Evolutionary conservation across 257 asterid genomes (phyloP).

Genomic region (Linderniella brevidens): DNA sequence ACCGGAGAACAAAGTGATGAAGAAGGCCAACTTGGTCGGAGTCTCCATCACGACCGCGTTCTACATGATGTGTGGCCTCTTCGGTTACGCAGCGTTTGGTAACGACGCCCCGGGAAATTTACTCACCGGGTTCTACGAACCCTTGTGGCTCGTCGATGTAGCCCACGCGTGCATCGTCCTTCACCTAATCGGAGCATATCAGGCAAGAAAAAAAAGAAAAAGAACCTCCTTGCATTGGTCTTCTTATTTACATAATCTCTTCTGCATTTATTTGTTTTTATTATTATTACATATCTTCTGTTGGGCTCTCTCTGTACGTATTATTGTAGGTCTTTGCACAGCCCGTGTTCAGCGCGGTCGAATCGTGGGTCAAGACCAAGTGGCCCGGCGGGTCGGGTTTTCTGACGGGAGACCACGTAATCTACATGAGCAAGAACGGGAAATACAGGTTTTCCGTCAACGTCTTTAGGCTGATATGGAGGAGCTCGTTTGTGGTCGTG

Average conservation of each 20-base stretch:
- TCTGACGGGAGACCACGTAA: background rate
- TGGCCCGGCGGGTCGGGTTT: background rate
- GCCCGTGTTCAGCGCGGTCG: background rate
- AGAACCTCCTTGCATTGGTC: too few relatives aligned
- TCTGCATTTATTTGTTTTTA: too few relatives aligned
- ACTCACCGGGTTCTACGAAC: conserved; percentile 51
- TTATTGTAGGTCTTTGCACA: background rate
- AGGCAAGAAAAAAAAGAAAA: conserved; percentile 23
- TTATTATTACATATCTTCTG: too few relatives aligned
- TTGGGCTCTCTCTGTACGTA: too few relatives aligned
- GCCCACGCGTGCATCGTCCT: conserved; percentile 43
- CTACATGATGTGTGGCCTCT: conserved; percentile 58
- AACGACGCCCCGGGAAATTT: conserved; percentile 44
- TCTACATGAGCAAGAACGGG: too few relatives aligned
- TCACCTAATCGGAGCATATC: conserved; percentile 60
- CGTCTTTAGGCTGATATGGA: conserved; percentile 30
- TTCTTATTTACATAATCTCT: too few relatives aligned
- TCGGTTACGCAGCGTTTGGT: conserved; percentile 62
- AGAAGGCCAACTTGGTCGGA: conserved; percentile 32
- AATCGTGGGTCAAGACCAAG: too few relatives aligned
- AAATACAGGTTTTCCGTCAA: conserved; percentile 10
- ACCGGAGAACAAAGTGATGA: conserved; percentile 53
- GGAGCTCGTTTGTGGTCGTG: conserved; percentile 25
- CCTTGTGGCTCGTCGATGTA: conserved; percentile 47
- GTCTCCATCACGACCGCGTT: conserved; percentile 33